Conservation (phyloP, 2,329 filamentous ascomycete genomes). For the Fusarium guadeloupense region DNA sequence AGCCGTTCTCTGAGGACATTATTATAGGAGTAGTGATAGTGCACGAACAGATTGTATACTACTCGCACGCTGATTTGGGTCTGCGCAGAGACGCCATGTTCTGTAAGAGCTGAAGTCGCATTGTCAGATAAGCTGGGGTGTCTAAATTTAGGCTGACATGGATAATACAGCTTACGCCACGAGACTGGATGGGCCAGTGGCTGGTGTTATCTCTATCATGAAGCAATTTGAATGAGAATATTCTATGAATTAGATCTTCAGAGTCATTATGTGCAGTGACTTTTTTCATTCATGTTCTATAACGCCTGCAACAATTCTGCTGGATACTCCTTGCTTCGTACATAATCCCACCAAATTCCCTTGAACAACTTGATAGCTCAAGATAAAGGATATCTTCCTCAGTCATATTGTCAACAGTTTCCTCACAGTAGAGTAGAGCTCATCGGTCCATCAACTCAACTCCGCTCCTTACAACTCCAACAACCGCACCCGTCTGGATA, state of each 20-base stretch:
- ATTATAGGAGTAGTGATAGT: constrained; percentile 30
- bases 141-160: constrained; percentile 16
- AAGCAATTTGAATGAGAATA: too few species aligned
- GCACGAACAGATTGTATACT: not conserved
- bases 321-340: not conserved
- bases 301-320: not conserved
- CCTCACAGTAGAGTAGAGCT: not conserved
- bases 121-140: not conserved
- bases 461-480: constrained; percentile 87
- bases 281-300: constrained; percentile 11
- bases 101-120: constrained; percentile 9
- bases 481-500: constrained; percentile 91
- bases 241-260: too few species aligned
- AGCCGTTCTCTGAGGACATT: constrained; percentile 42
- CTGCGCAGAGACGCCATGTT: constrained; percentile 28
- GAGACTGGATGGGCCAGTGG: constrained; percentile 7
- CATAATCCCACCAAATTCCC: not conserved
- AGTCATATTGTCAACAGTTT: too few species aligned
- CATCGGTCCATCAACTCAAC: constrained; percentile 72
- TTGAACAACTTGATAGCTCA: not conserved
- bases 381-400: too few species aligned
- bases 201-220: constrained; percentile 3
- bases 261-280: not conserved
- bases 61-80: constrained; percentile 9
- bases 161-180: constrained; percentile 30